A percentile compares a stretch with the other conserved stretches of the same genome.
Conservation (phyloP, 2,329 filamentous ascomycete species). For the Sarocladium kiliense region DNA sequence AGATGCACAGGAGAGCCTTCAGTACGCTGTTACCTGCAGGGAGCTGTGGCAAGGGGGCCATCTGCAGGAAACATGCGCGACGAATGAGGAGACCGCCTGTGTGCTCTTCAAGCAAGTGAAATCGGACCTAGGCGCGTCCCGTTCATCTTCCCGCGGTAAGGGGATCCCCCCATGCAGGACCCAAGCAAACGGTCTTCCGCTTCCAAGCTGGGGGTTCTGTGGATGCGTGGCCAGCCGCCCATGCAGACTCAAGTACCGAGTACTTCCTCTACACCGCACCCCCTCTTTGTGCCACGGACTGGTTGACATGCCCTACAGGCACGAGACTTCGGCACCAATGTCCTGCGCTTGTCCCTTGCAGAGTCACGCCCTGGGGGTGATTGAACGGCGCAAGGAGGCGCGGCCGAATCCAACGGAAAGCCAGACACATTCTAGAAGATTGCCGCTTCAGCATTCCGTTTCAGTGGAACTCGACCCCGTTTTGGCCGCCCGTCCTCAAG, state of each 20-base stretch:
- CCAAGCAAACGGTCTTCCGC: background rate
- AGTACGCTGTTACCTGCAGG: no score
- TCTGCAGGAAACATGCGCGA: background rate
- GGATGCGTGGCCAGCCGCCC: background rate
- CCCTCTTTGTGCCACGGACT: background rate
- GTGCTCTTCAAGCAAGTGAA: background rate
- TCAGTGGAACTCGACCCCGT: background rate
- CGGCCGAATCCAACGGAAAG: background rate
- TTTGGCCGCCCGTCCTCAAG: background rate
- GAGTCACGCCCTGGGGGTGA: background rate
- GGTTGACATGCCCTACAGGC: background rate
- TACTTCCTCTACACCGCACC: background rate
- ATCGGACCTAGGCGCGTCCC: constrained; percentile 8
- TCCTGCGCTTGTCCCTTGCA: background rate
- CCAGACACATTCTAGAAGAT: constrained; percentile 5
- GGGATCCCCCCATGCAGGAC: constrained; percentile 1
- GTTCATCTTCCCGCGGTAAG: background rate
- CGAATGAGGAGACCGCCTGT: background rate
- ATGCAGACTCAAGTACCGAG: constrained; percentile 3
- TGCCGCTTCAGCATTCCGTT: background rate
- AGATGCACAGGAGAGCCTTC: no score
- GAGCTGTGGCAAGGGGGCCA: background rate
- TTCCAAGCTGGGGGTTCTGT: background rate
- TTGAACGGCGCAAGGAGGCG: background rate
- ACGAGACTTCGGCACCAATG: background rate